Conservation (phyloP, 305 asterid species). For the Andrographis paniculata region DNA sequence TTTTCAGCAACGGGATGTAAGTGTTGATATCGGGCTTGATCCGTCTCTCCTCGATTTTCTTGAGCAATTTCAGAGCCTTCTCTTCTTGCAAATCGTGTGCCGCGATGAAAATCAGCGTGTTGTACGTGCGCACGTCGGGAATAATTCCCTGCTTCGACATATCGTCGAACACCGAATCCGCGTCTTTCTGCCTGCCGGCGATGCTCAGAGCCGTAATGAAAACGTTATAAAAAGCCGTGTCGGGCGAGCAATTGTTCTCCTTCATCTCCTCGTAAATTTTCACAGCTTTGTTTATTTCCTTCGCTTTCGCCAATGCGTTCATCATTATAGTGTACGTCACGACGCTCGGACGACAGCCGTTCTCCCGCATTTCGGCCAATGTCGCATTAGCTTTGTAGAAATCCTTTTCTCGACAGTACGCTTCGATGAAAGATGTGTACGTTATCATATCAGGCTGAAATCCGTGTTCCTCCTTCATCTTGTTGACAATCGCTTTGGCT, state of each 20-base stretch:
- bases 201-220: conserved; percentile 44
- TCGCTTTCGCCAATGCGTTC: conserved; percentile 54
- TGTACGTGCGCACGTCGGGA: conserved; percentile 45
- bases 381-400: conserved; percentile 58
- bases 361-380: conserved; percentile 52
- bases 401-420: conserved; percentile 66
- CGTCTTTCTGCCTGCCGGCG: conserved; percentile 71
- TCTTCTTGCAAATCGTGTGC: conserved; percentile 50
- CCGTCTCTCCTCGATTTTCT: conserved; percentile 50
- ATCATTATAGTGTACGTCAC: conserved; percentile 59
- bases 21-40: conserved; percentile 60
- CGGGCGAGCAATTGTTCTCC: conserved; percentile 45
- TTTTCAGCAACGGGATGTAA: conserved; percentile 65
- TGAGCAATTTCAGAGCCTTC: conserved; percentile 63
- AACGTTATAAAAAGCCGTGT: conserved; percentile 45
- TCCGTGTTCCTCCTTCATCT: conserved; percentile 53
- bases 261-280: conserved; percentile 67
- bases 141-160: conserved; percentile 64
- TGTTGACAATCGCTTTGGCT: conserved; percentile 40
- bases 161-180: conserved; percentile 61
- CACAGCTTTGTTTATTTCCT: conserved; percentile 56
- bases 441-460: conserved; percentile 46
- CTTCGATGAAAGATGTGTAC: conserved; percentile 55
- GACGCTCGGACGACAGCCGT: conserved; percentile 44
- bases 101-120: conserved; percentile 46